Conservation (phyloP, 1,284 basidiomycete species). For the Spongispora temasekensis region DNA sequence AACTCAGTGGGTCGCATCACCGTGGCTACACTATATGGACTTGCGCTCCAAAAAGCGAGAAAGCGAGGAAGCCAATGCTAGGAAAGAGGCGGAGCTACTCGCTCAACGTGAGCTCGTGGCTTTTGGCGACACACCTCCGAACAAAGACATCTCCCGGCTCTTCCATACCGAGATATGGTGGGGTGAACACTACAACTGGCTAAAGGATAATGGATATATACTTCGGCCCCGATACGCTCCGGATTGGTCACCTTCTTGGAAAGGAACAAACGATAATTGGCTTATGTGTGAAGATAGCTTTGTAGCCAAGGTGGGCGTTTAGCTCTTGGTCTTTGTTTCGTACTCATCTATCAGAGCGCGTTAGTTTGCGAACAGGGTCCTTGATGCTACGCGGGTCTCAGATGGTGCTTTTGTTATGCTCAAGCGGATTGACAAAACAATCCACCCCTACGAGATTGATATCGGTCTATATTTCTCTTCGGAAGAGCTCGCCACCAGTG, state of each 20-base stretch:
- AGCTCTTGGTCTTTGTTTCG: background rate
- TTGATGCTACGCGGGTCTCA: conserved; percentile 25
- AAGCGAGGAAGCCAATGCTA: too few species aligned
- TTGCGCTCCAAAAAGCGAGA: too few species aligned
- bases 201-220: conserved; percentile 36
- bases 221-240: conserved; percentile 39
- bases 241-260: conserved; percentile 40
- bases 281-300: conserved; percentile 28
- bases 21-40: too few species aligned
- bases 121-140: too few species aligned
- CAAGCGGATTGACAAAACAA: conserved; percentile 27
- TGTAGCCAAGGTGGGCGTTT: background rate
- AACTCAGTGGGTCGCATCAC: too few species aligned
- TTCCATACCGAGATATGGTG: conserved; percentile 36
- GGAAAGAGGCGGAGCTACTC: too few species aligned
- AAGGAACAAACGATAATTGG: conserved; percentile 11
- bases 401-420: conserved; percentile 34
- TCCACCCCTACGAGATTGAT: conserved; percentile 29
- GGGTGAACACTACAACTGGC: conserved; percentile 32
- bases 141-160: too few species aligned
- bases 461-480: conserved; percentile 27
- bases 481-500: conserved; percentile 7
- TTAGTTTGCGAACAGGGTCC: background rate
- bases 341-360: background rate
- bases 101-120: too few species aligned